Evolutionary conservation across 352 stramenopile genomes (phyloP), one percentile per base, ranked within the genome.

Genomic region (Globisporangium abappressorium): DNA sequence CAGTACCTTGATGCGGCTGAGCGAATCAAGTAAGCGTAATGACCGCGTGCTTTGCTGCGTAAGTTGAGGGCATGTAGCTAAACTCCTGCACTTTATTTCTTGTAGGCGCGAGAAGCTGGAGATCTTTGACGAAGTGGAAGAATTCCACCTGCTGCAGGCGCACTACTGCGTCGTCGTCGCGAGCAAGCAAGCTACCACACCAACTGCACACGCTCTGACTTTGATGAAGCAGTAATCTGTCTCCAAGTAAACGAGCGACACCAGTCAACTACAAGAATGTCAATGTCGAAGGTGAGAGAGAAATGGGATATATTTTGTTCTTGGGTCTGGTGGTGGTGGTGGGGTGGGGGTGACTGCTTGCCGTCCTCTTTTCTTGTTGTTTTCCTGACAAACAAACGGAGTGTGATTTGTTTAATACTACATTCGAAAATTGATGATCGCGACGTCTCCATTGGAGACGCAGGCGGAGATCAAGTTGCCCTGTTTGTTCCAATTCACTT

Each of bases 401-500:
- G 41, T 72, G 62, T 72, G 65, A 75, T 77, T 71, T 70, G 74
- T 83, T 62, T 89, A 91, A 89, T 91, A 91, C 86, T 96, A 96
- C 82, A 94, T 82, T 88, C 86, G 85, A 87, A 95, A 95, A 80
- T 90, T 90, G 77, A 96, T 93, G 70, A 96, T 85, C 75, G 86
- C 83, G 67, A 96, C 82, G 75, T 95, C 85, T 71, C 87, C 87
- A 63, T 85, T 94, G 54, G 89, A 95, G 57, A 92, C 87, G 73
- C 89, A 95, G 53, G 89, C 89, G 55, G 89, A 87, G 76, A 97
- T 89, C 73, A 93, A 78, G 73, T 85, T 84, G 62, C 91, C 89
- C 69, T 92, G 72, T 70, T 87, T 84, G 82, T 98, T 99, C 97
- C 97, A 99, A 75, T 97, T 97, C 70, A 99, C 96, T 82, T 99